Evolutionary conservation across 73 alveolate species (phyloP), one percentile per base, ranked within the genome.

Genomic region (Stentor roeselii): DNA sequence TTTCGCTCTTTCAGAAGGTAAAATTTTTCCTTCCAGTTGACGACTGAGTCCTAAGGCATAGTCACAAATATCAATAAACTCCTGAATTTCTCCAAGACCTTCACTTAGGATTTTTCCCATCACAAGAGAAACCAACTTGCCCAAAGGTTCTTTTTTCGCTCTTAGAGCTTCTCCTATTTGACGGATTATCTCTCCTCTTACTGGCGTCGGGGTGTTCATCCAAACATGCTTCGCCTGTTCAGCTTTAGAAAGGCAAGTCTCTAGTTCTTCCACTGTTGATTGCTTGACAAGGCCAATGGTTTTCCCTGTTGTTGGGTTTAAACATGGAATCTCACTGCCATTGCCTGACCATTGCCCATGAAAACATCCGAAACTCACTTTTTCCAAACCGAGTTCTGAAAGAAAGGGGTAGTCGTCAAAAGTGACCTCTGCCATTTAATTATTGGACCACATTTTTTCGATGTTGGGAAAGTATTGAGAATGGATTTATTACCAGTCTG

Each of bases 1-100:
- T 32, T 91, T 93, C 34, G 97, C 96, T 82, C 99, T 88, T 88
- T 95, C 99, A 6, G 96, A 89, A 37, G 96, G 99, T 39, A 95
- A 60, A 15, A 95, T 92, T 76, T 89, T 86, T 3, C 99, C 99
- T 32, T 89, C 93, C 59, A 95, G 84, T 36, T 91, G 84, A 75
- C 99, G 89, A 0, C 96, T 88, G 27, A 95, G 67, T 31, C 99
- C 99, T 78, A 95, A 86, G 34, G 99, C 99, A 89, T 91, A 87
- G 83, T 95, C 99, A 75, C 99, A 95, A 36, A 95, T 91, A 82
- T 95, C 99, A 50, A 95, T 91, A 75, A 91, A 90, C 76, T 95
- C 99, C 75, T 95, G 92, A 4, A 95, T 96, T 85, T 95, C 99
- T 11, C 99, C 99, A 58, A 86, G 82, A 3, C 99, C 99, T 61